phyloP scores from a whole-genome alignment of 345 rosid species.

The Hirschfeldia incana region DNA sequence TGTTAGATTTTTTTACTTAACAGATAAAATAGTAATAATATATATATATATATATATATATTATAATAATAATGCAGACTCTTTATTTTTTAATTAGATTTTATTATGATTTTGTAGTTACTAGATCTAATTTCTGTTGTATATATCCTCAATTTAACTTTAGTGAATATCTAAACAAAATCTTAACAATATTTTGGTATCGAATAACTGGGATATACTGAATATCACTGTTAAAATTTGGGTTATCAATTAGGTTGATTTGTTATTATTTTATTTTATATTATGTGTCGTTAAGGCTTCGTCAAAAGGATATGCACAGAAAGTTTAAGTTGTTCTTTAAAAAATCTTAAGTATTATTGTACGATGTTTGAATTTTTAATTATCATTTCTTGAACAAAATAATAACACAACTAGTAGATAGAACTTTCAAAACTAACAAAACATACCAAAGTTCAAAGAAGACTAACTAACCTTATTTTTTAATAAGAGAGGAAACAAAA shows the following conservation, averaged over 20 bases:
- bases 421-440: background rate
- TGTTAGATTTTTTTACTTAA: too few relatives aligned
- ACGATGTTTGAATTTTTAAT: background rate
- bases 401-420: background rate
- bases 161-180: background rate
- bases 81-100: too few relatives aligned
- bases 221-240: background rate
- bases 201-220: background rate
- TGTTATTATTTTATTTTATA: background rate
- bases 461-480: slow-evolving; percentile 1
- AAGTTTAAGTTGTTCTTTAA: background rate
- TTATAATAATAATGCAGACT: too few relatives aligned
- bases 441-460: slow-evolving; percentile 2
- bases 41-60: too few relatives aligned
- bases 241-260: background rate
- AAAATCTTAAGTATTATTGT: background rate
- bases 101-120: too few relatives aligned
- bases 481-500: background rate
- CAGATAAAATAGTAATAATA: too few relatives aligned
- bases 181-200: background rate
- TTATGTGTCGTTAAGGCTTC: background rate
- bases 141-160: background rate
- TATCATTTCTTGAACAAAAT: background rate
- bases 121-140: too few relatives aligned
- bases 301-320: background rate